phyloP scores from a whole-genome alignment of 768 basidiomycete genomes.

The Suillus lakei region DNA sequence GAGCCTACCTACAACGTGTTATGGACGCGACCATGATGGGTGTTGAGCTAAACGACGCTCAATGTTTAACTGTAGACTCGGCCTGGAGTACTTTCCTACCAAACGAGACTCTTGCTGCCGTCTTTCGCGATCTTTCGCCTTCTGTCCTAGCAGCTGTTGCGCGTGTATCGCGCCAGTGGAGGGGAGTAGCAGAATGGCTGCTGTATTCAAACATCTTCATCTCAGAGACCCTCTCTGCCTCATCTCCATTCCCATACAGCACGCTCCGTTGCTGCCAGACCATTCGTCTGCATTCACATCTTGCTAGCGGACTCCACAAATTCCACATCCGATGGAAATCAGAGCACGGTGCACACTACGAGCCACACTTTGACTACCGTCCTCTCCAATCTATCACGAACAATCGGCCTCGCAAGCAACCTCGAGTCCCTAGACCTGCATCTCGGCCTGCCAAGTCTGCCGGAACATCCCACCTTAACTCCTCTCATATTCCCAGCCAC shows the following conservation, averaged over 20 bases:
- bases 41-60: no score
- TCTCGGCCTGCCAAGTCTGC: conserved; percentile 49
- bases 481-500: conserved; percentile 45
- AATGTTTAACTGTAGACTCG: background rate
- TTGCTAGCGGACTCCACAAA: conserved; percentile 48
- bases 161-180: conserved; percentile 15
- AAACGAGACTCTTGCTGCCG: conserved; percentile 16
- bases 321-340: conserved; percentile 62
- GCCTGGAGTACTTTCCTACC: conserved; percentile 6
- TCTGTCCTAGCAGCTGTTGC: conserved; percentile 7
- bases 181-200: conserved; percentile 58
- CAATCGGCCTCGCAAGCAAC: conserved; percentile 39
- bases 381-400: conserved; percentile 44
- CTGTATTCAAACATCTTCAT: conserved; percentile 60
- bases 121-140: conserved; percentile 17
- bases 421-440: conserved; percentile 63
- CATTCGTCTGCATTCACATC: conserved; percentile 49
- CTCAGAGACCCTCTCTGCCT: conserved; percentile 48
- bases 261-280: conserved; percentile 59
- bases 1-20: background rate
- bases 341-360: conserved; percentile 34
- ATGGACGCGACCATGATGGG: background rate
- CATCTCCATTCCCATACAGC: conserved; percentile 44
- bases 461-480: conserved; percentile 49
- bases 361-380: conserved; percentile 40